Conservation (phyloP, 352 stramenopile species). For the Phytopythium sindhum region DNA sequence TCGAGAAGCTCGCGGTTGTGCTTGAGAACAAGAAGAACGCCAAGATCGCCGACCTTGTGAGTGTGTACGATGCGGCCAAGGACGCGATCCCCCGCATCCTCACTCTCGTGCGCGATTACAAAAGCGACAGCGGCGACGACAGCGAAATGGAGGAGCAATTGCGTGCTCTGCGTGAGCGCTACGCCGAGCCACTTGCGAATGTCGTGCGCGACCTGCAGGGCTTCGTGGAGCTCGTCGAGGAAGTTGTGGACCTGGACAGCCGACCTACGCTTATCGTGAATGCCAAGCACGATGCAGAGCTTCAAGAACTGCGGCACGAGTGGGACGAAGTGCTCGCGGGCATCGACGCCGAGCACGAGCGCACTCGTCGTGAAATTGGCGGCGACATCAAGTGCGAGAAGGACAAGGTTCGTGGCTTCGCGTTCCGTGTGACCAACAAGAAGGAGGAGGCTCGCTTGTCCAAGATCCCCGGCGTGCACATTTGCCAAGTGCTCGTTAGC, state of each 20-base stretch:
- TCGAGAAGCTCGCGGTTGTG: constrained; percentile 61
- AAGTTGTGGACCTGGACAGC: constrained; percentile 83
- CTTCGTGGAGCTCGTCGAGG: constrained; percentile 70
- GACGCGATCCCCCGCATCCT: constrained; percentile 64
- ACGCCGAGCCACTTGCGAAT: constrained; percentile 45
- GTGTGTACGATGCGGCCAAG: constrained; percentile 78
- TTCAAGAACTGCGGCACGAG: constrained; percentile 68
- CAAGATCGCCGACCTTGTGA: constrained; percentile 80
- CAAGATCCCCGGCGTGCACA: constrained; percentile 83
- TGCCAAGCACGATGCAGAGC: constrained; percentile 79
- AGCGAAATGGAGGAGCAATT: background rate
- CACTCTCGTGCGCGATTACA: constrained; percentile 40
- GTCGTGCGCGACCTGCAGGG: constrained; percentile 58
- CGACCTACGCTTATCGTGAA: constrained; percentile 78
- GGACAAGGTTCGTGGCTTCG: constrained; percentile 87
- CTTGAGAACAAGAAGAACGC: constrained; percentile 72
- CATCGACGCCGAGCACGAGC: constrained; percentile 83
- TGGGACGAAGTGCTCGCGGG: constrained; percentile 67
- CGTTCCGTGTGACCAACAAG: constrained; percentile 93
- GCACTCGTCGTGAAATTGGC: constrained; percentile 57
- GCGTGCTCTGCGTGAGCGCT: constrained; percentile 44
- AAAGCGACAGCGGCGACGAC: constrained; percentile 2
- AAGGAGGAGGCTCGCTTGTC: constrained; percentile 92
- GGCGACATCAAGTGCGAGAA: constrained; percentile 92
- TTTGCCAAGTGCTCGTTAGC: constrained; percentile 96